Conservation (phyloP, 305 asterid genomes). For the Fraxinus latifolia region DNA sequence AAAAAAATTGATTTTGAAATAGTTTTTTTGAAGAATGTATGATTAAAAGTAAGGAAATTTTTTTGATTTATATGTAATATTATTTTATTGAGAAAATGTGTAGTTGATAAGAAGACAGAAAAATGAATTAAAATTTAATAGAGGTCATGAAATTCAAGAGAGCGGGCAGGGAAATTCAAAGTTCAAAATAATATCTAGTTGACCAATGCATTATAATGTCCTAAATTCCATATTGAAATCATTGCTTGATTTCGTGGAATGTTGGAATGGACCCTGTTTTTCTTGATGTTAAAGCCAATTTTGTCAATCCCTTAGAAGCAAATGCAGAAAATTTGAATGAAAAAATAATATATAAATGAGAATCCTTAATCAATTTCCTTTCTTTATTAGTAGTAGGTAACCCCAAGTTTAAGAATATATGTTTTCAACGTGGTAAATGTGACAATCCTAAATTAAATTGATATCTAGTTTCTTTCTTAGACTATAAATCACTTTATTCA, state of each 20-base stretch:
- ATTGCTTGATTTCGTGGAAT: slow-evolving; percentile 16
- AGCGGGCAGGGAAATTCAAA: slow-evolving; percentile 16
- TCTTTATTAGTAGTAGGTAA: slow-evolving; percentile 30
- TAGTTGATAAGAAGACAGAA: no score
- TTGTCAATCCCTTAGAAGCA: slow-evolving; percentile 17
- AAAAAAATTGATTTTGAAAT: no score
- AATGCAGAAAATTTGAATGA: neutral
- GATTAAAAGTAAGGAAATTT: no score
- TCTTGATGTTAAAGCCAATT: slow-evolving; percentile 31
- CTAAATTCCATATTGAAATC: slow-evolving; percentile 17
- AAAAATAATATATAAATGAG: neutral
- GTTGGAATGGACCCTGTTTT: neutral
- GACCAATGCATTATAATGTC: slow-evolving; percentile 15
- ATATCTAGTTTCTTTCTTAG: neutral
- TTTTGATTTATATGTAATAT: no score
- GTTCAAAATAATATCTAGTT: slow-evolving; percentile 27
- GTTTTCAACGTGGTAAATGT: neutral
- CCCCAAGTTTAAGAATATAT: slow-evolving; percentile 6
- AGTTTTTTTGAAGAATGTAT: no score
- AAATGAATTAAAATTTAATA: no score
- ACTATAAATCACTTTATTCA: neutral
- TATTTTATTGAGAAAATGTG: no score
- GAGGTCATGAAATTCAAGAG: slow-evolving; percentile 9
- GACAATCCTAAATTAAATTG: neutral
- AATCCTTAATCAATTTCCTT: slow-evolving; percentile 15